Conservation (phyloP, 1,139 yeast genomes). For the Hemisphaericaspora xylanilytica region DNA sequence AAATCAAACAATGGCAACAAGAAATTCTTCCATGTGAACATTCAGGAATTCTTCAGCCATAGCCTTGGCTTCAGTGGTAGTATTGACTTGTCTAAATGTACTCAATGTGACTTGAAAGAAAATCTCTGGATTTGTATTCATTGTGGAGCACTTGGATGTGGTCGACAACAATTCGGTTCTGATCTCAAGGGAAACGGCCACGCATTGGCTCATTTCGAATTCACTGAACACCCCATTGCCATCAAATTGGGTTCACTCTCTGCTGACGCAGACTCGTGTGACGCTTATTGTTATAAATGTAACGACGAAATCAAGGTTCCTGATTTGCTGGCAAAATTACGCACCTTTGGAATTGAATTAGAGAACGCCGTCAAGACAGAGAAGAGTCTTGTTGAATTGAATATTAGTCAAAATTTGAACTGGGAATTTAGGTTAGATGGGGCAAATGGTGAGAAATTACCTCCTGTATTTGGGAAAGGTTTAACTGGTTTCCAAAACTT, state of each 20-base stretch:
- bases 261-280: conserved; percentile 55
- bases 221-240: conserved; percentile 70
- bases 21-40: conserved; percentile 82
- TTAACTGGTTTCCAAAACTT: conserved; percentile 81
- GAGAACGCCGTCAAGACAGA: conserved; percentile 63
- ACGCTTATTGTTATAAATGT: conserved; percentile 84
- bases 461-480: conserved; percentile 65
- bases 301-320: conserved; percentile 87
- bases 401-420: conserved; percentile 85
- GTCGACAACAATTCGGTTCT: conserved; percentile 84
- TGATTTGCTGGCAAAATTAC: conserved; percentile 46
- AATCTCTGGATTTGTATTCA: conserved; percentile 89
- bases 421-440: conserved; percentile 90
- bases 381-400: conserved; percentile 81
- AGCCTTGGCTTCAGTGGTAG: conserved; percentile 35
- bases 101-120: conserved; percentile 57
- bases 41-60: conserved; percentile 53
- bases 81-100: conserved; percentile 46
- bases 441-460: conserved; percentile 62
- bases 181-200: conserved; percentile 91
- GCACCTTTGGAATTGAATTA: conserved; percentile 69
- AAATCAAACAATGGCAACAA: conserved; percentile 88
- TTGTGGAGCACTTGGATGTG: conserved; percentile 90
- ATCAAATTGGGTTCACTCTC: conserved; percentile 88
- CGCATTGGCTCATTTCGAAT: conserved; percentile 68